Base-by-base conservation (phyloP, 331 rosid genomes). In the Dryas integrifolia region DNA sequence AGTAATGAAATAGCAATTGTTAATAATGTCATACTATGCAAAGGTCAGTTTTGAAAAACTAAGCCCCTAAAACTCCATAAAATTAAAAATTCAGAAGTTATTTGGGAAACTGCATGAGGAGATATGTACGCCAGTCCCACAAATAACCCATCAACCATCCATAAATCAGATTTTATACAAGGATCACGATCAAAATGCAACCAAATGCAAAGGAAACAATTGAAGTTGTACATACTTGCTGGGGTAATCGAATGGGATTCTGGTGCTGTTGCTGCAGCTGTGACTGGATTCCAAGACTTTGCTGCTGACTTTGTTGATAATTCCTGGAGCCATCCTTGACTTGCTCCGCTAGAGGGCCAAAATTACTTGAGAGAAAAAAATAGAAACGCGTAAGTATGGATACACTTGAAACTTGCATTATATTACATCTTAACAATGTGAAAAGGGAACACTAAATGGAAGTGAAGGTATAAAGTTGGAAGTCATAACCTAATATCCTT, bases 251-350 rank as follows among this genome's bases (percentile, higher is more conserved):
- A 77, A 85, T 81, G 65, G 93, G 71, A 77, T 65, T 82, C 82
- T 88, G 97, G 64, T 80, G 90, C 69, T 84, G 97, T 70, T 86
- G 80, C 81, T 80, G 92, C 78, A 87, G 8, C 57, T 86, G 98
- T 47, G 90, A 69, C 79, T 85, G 96, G 59, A 82, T 67, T 73
- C 87, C 96, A 53, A 78, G 90, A 82, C 77, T 76, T 79, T 86
- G 96, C 73, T 79, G 94, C 77, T 81, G 95, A 78, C 73, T 67
- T 64, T 88, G 98, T 35, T 81, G 95, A 41, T 61, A 50, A 86
- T 80, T 91, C 80, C 78, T 88, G 76, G 95, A 80, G 79, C 89
- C 88, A 79, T 88, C 96, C 85, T 89, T 94, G 66, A 94, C 87
- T 78, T 79, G 81, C 77, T 94, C 96, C 70, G 65, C 80, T 74